Base-by-base conservation (phyloP, 1,284 basidiomycete species). In the Laetiporus sulphureus region DNA sequence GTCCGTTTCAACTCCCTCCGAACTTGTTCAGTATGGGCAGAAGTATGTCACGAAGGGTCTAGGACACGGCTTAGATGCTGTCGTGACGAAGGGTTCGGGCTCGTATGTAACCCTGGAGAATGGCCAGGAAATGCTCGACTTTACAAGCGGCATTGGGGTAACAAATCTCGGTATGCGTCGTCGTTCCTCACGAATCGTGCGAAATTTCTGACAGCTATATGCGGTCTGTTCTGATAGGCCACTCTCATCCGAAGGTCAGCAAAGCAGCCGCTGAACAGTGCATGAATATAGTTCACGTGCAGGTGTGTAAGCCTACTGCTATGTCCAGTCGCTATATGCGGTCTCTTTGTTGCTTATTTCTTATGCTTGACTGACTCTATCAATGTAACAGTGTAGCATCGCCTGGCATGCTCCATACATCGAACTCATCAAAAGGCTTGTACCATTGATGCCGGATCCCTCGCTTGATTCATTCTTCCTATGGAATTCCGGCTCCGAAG, bases 401-500 rank as follows among this genome's bases (percentile, higher is more conserved):
- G 83, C 77, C 3, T 83, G 83, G 64, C 79, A 86, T 50, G 75
- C 72, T 46, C 84, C 85, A 0, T 89, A 91, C 61, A 70, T 91
- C 16, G 68, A 77, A 38, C 79, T 92, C 50, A 83, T 91, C 51
- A 74, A 90, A 58, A 75, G 73, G 46, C 71, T 92, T 6, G 63
- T 90, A n/a, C 84, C 88, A 1, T 65, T 86, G 49, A 87, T 92
- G 79, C 91, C 93, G 1, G 71, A 95, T 63, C 71, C 80, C 0
- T 92, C 91, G 2, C 74, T 97, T 32, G 87, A 94, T 64, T 90
- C 90, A 15, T 94, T 97, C 74, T 95, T 91, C 74, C 89, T 94
- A 65, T 91, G 88, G 87, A 97, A 93, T 70, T 95, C 91, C 4
- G 92, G 91, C 12, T 85, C 90, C 2, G 93, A 96, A 60, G 92